Evolutionary conservation across 2,329 filamentous ascomycete species (phyloP), one percentile per base, ranked within the genome.

Genomic region (Macrophomina tecta): DNA sequence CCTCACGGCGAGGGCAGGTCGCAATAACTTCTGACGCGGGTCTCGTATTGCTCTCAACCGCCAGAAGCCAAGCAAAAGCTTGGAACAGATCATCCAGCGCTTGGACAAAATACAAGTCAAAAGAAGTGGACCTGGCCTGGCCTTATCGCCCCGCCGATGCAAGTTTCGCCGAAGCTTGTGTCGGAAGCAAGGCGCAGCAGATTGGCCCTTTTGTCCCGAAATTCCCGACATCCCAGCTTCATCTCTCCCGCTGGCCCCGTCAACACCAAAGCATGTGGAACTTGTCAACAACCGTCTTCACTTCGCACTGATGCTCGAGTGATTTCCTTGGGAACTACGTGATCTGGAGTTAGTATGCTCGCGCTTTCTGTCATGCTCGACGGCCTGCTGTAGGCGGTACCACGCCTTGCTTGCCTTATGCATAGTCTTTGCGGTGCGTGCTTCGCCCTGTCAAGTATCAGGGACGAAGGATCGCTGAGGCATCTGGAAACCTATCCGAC

Each of bases 71-170:
- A 51, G 48, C 6, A 9, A 28, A 28, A 28, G 48, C 48, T 51
- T 51, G 42, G 48, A 51, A 28, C 18, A 51, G 48, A 28, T 51
- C 48, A 51, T 30, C 48, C 18, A n/a, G 48, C 48, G 48, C 48
- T 30, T 30, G 48, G 48, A 14, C 11, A 11, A n/a, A 51, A 9
- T 9, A 12, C 18, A 51, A 51, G 48, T 30, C 48, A 12, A 23
- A 28, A 11, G n/a, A 28, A 51, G 48, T 51, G 48, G 48, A 30
- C 8, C 48, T 3, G 9, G 18, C 6, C 7, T n/a, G 8, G 18
- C 23, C 48, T 51, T 51, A 51, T 51, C 48, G n/a, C 6, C 8
- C 48, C 14, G 9, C 6, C 28, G 7, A 51, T 28, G 48, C 18
- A 51, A 23, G 48, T 51, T 51, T 28, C 23, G 48, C 18, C 23